phyloP scores from a whole-genome alignment of 495 filamentous ascomycete genomes.

The Amniculicola lignicola region DNA sequence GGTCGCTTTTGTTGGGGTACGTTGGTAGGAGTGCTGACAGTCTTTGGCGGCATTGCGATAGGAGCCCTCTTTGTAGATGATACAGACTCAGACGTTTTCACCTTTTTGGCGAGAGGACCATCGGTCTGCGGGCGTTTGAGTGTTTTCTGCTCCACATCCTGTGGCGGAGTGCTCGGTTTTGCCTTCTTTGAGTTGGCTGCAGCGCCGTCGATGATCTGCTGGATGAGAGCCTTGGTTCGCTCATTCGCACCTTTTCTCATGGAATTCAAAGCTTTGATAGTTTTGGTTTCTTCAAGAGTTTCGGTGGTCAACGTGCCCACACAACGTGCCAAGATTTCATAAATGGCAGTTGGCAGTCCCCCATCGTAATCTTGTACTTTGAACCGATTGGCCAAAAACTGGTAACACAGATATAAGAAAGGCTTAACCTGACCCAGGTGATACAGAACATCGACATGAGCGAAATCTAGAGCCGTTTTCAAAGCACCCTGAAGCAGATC shows the following conservation, averaged over 20 bases:
- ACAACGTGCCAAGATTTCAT: conserved; percentile 60
- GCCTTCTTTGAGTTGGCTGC: conserved; percentile 46
- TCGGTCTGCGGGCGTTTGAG: conserved; percentile 37
- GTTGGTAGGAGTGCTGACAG: conserved; percentile 42
- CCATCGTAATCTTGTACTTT: conserved; percentile 64
- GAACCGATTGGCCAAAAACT: conserved; percentile 64
- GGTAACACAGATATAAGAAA: conserved; percentile 55
- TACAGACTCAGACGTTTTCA: conserved; percentile 42
- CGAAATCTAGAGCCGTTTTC: conserved; percentile 55
- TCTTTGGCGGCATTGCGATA: conserved; percentile 39
- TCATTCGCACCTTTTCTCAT: conserved; percentile 66
- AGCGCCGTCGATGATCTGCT: conserved; percentile 57
- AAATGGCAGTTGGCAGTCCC: conserved; percentile 53
- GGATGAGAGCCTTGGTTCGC: conserved; percentile 55
- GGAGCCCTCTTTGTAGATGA: conserved; percentile 39
- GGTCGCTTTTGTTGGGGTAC: conserved; percentile 21
- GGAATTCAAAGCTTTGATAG: conserved; percentile 60
- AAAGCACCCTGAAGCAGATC: conserved; percentile 60
- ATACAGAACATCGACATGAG: conserved; percentile 63
- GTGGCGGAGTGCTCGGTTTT: conserved; percentile 17
- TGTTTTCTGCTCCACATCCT: conserved; percentile 34
- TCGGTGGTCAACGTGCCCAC: conserved; percentile 58
- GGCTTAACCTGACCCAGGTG: conserved; percentile 58
- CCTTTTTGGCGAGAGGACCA: conserved; percentile 48
- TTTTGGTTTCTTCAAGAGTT: conserved; percentile 62